Evolutionary conservation across 495 filamentous ascomycete species (phyloP).

Genomic region (Neurospora terricola): DNA sequence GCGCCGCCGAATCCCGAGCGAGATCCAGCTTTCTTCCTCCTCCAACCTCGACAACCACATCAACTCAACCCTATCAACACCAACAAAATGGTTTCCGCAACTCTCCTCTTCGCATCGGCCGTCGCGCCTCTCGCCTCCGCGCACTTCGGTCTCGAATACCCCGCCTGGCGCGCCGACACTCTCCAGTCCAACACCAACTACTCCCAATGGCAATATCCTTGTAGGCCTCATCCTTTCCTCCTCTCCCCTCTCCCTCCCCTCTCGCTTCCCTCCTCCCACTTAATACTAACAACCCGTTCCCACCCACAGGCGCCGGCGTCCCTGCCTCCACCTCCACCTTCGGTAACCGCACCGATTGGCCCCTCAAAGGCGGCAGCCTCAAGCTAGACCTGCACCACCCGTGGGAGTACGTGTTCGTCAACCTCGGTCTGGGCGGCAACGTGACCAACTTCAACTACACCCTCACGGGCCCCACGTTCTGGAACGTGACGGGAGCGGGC

Average conservation of each 20-base stretch:
- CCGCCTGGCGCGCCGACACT: conserved; percentile 46
- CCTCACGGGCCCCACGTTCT: conserved; percentile 32
- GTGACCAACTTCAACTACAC: conserved; percentile 51
- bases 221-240: conserved; percentile 25
- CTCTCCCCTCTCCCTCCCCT: not conserved
- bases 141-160: conserved; percentile 50
- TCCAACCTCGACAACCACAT: not conserved
- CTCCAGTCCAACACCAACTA: conserved; percentile 23
- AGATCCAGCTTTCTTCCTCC: not conserved
- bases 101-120: conserved; percentile 24
- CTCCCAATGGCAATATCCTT: conserved; percentile 50
- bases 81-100: conserved; percentile 21
- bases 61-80: not conserved
- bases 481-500: conserved; percentile 53
- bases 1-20: not conserved
- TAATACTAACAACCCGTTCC: not conserved
- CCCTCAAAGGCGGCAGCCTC: conserved; percentile 45
- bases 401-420: conserved; percentile 51
- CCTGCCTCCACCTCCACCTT: conserved; percentile 25
- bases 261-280: not conserved
- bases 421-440: conserved; percentile 48
- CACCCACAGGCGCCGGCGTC: conserved; percentile 42
- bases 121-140: conserved; percentile 33
- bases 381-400: conserved; percentile 41
- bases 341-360: conserved; percentile 53